Evolutionary conservation across 768 basidiomycete species (phyloP), one percentile per base, ranked within the genome.

Genomic region (Mrakia frigida): DNA sequence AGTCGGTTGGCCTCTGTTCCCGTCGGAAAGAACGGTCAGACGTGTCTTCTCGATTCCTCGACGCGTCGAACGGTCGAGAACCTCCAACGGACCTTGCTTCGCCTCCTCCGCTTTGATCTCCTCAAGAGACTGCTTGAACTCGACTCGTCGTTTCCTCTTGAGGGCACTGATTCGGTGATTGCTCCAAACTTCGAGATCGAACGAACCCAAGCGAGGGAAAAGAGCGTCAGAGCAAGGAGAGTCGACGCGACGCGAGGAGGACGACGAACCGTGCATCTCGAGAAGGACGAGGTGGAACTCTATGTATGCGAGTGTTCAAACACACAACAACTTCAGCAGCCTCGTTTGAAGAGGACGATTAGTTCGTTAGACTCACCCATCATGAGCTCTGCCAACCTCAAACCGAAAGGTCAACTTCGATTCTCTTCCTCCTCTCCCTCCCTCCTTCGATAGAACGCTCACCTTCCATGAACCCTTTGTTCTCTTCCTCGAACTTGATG

Each of bases 241-340:
- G 9, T 46, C 21, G 56, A 56, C 56, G 56, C 56, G 56, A 56
- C 56, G 56, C 2, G 56, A 25, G n/a, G 56, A 1, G 28, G n/a
- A 28, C 4, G 28, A 56, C 56, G 56, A 56, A 56, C 56, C 61
- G 61, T 63, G 31, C 61, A 63, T 63, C 61, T 63, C 61, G 61
- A 63, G 61, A 7, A 63, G 61, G 33, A 63, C 23, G 61, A 63
- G 61, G 61, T 63, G 61, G 14, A 63, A 63, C 35, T 63, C 61
- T 56, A n/a, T 56, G n/a, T 56, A 37, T 63, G 33, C 28, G 61
- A 33, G 31, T 10, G n/a, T n/a, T n/a, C n/a, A n/a, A 33, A 28
- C n/a, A 33, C 3, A 61, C 25, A 5, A n/a, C n/a, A n/a, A n/a
- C n/a, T n/a, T n/a, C n/a, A n/a, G n/a, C n/a, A n/a, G n/a, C n/a